Evolutionary conservation across 2,329 filamentous ascomycete species (phyloP), one percentile per base, ranked within the genome.

Genomic region (Coniella vitis): DNA sequence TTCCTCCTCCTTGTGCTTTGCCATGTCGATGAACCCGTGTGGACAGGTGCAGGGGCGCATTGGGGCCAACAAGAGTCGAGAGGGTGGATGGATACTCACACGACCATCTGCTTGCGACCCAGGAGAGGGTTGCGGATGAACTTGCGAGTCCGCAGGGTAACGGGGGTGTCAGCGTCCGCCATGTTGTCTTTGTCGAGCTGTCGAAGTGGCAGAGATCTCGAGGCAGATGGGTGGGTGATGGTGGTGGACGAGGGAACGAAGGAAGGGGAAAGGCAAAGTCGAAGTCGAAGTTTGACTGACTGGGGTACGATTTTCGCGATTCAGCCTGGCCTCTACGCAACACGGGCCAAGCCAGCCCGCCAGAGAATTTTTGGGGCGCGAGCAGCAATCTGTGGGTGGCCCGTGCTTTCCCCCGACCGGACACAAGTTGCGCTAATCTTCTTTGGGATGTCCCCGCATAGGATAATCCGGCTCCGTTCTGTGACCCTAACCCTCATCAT

Each of bases 101-200:
- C 87, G 77, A 96, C 91, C 89, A 97, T 95, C 86, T 97, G 91
- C 84, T 95, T 95, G 74, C 91, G 87, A 73, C 86, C 89, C 71
- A 98, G 86, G 70, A 98, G 89, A 74, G 93, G 88, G 85, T 98
- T 98, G 81, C 90, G 89, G 79, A 97, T 94, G 87, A 98, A 98
- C 83, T 97, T 97, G 87, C 93, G 91, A 76, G 93, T 98, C 80
- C 93, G 84, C 78, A 90, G 77, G 67, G 86, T 90, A 71, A 90
- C 84, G 69, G 84, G 76, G 65, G 75, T 74, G 71, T 88, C 84
- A 69, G 75, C 74, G 76, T 90, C 87, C 76, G 90, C 87, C 91
- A 96, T 95, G 74, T 75, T 47, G 45, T 29, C 38, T 22, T 20
- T 94, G 47, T 78, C 76, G 76, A 74, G 68, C 68, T 73, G 56